Evolutionary conservation across 768 basidiomycete species (phyloP), one percentile per base, ranked within the genome.

Genomic region (Leucocoprinus leucothites): DNA sequence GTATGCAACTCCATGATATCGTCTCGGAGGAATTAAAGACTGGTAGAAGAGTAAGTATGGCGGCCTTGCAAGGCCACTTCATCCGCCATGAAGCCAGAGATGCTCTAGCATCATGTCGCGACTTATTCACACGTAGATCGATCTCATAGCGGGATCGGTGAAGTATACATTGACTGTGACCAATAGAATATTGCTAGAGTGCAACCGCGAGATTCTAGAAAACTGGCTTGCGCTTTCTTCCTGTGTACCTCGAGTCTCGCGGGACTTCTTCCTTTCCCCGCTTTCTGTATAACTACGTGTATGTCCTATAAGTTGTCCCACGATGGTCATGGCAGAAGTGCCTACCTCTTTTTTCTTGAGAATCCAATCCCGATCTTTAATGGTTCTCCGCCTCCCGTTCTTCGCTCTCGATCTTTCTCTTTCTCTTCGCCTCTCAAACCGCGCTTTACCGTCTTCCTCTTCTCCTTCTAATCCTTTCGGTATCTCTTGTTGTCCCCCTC

Each of bases 341-440:
- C 79, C 53, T 58, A 89, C 94, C 80, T 96, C 91, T 81, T 99
- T 99, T 77, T 99, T 99, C 74, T 86, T 89, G 64, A 97, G 65
- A 58, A 98, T 94, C 94, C 94, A 99, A 58, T 96, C 91, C 66
- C 77, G 86, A 64, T 86, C 86, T 65, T 90, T 93, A 31, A 86
- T 63, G 43, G 62, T 71, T 67, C 87, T 92, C 61, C 87, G 78
- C 73, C 89, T 94, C 57, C 82, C 85, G 22, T 69, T 78, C 60
- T 81, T 85, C 46, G 74, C 72, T 60, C 81, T 81, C 51, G 71
- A 72, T 56, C 71, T 75, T 64, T 86, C 82, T 52, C 84, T 76
- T 58, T 91, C 87, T 56, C 92, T 79, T 66, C 92, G 79, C 63
- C 81, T 79, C 72, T 96, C 94, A 63, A 93, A 94, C 53, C 75